Evolutionary conservation across 2,329 filamentous ascomycete genomes (phyloP), one percentile per base, ranked within the genome.

Genomic region (Colletotrichum agaves): DNA sequence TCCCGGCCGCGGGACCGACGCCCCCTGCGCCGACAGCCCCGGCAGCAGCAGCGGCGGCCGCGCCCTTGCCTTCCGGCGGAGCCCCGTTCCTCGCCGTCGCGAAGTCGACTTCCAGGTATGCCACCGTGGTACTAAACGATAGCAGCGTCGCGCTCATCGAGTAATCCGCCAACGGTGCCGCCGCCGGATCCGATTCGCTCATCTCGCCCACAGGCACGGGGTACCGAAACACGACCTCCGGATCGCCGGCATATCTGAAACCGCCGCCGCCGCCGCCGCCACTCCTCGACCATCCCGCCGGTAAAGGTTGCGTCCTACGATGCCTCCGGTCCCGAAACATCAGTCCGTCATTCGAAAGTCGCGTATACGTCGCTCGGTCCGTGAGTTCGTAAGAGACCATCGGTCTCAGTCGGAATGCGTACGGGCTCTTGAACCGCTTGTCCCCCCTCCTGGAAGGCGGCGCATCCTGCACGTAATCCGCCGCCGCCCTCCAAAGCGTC

Each of bases 381-480:
- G 80, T 81, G n/a, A 83, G 72, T 31, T 69, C 74, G 79, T 80
- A 83, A 2, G 72, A 74, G 21, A 82, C 73, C 8, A 78, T 77
- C 8, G 80, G 75, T 50, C 75, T 75, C 63, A 83, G 75, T 13
- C 79, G 75, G 70, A 82, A 83, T 15, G 75, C 73, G 35, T 80
- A 78, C 2, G 77, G 71, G 5, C 78, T 72, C 39, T 77, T 77
- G 63, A 80, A 78, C 15, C 81, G 73, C 58, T 80, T 78, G 3
- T 72, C 69, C 56, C 74, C 73, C 15, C 75, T 75, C 52, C 76
- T 78, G 1, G 74, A 69, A 10, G 72, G 74, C 15, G 73, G 74
- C 6, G 78, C 75, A 31, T 80, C 77, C 67, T 81, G 78, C 10
- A 83, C 76, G 59, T 82, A 83, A 70, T 83, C 81, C 8, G 79